These are phyloP conservation scores for Phyllosticta paracitricarpa DNA, from an alignment of 2,329 filamentous ascomycete species.

Conservation along the genomic window DNA sequence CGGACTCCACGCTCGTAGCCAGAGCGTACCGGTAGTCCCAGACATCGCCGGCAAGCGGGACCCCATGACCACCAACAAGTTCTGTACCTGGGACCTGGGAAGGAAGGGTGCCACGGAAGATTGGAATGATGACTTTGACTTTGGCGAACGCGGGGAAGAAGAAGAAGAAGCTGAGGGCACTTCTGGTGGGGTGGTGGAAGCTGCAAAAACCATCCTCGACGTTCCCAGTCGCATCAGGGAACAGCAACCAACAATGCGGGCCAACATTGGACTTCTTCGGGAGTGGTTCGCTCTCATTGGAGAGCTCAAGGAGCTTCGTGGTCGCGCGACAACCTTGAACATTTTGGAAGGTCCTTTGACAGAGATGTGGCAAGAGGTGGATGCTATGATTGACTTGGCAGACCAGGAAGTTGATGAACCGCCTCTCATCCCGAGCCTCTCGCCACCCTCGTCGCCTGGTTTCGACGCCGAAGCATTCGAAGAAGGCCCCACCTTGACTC, in stretches of 20 bases:
- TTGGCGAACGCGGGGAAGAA: slow-evolving; percentile 35
- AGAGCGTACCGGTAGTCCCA: slow-evolving; percentile 64
- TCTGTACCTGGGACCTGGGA: slow-evolving; percentile 73
- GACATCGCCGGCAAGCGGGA: slow-evolving; percentile 47
- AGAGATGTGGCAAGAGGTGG: slow-evolving; percentile 66
- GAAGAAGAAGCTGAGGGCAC: slow-evolving; percentile 23
- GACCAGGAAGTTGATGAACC: slow-evolving; percentile 55
- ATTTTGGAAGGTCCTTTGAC: slow-evolving; percentile 52
- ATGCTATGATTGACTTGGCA: slow-evolving; percentile 79
- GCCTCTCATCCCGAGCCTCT: slow-evolving; percentile 39
- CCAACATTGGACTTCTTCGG: slow-evolving; percentile 72
- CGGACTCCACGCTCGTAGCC: slow-evolving; percentile 64
- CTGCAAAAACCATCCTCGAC: slow-evolving; percentile 42
- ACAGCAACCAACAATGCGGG: slow-evolving; percentile 70
- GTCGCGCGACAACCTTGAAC: slow-evolving; percentile 57
- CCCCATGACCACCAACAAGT: slow-evolving; percentile 53
- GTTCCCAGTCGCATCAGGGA: slow-evolving; percentile 73
- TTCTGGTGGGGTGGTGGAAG: not conserved
- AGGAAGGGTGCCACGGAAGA: slow-evolving; percentile 73
- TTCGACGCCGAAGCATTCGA: slow-evolving; percentile 51
- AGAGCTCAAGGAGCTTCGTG: slow-evolving; percentile 67
- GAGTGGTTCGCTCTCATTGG: slow-evolving; percentile 75
- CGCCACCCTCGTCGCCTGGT: slow-evolving; percentile 46
- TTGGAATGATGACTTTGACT: slow-evolving; percentile 86
- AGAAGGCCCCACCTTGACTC: slow-evolving; percentile 23